Evolutionary conservation across 1,284 basidiomycete species (phyloP).

Genomic region (Pterulicium gracile): DNA sequence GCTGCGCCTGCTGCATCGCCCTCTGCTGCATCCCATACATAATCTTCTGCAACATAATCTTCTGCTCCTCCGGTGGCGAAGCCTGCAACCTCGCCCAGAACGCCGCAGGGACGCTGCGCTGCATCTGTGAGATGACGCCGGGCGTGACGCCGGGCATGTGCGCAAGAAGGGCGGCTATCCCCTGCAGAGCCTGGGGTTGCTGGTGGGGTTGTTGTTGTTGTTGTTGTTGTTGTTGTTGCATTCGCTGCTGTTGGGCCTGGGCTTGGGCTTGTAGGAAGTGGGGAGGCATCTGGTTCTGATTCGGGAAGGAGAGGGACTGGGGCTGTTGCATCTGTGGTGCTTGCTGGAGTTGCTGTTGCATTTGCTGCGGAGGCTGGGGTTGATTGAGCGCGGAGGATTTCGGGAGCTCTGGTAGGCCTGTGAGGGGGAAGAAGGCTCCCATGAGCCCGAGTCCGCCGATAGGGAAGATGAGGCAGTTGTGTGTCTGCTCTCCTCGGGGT

Average conservation of each 20-base stretch:
- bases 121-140: background rate
- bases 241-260: conserved; percentile 6
- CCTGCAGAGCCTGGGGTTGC: background rate
- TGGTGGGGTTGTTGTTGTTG: background rate
- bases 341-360: too few relatives aligned
- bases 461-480: conserved; percentile 43
- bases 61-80: background rate
- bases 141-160: background rate
- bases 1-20: conserved; percentile 14
- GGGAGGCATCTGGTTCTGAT: too few relatives aligned
- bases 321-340: too few relatives aligned
- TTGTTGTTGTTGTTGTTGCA: conserved; percentile 10
- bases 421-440: conserved; percentile 43
- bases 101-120: background rate
- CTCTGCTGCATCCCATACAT: background rate
- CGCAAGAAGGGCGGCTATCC: background rate
- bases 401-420: conserved; percentile 43
- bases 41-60: background rate
- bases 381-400: conserved; percentile 12
- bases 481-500: conserved; percentile 25
- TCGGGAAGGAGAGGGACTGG: too few relatives aligned
- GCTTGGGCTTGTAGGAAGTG: background rate
- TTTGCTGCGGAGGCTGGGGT: background rate
- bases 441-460: conserved; percentile 21
- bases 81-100: background rate